phyloP scores from a whole-genome alignment of 2,329 filamentous ascomycete genomes.

The Arthroderma sp. region DNA sequence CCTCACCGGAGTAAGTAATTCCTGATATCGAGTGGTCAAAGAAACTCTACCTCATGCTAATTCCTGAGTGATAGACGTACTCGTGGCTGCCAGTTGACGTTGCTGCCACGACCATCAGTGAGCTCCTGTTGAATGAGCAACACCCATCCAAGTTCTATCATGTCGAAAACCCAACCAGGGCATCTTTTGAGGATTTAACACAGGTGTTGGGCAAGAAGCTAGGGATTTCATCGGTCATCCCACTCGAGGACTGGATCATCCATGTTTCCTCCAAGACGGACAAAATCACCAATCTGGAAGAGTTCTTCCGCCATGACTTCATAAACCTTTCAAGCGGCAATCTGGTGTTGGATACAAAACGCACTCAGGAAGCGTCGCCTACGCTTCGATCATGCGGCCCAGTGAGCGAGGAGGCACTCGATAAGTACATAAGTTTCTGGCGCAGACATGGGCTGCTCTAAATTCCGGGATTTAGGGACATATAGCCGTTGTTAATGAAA shows the following conservation, averaged over 20 bases:
- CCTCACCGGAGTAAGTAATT: not conserved
- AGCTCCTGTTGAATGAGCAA: not conserved
- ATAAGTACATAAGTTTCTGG: too few species aligned
- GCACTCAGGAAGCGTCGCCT: not conserved
- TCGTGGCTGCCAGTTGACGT: not conserved
- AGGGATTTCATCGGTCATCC: not conserved
- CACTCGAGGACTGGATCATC: not conserved
- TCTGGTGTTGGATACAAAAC: not conserved
- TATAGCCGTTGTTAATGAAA: too few species aligned
- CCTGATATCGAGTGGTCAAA: not conserved
- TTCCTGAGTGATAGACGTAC: not conserved
- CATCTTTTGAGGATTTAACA: not conserved
- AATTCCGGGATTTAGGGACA: too few species aligned
- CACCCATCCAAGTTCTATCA: not conserved
- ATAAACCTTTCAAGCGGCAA: not conserved
- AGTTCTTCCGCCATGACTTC: not conserved
- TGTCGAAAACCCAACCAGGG: not conserved
- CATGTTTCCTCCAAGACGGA: not conserved
- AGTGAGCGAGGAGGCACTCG: too few species aligned
- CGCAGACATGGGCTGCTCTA: too few species aligned
- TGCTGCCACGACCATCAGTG: not conserved
- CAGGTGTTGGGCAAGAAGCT: not conserved
- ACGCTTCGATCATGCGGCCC: too few species aligned
- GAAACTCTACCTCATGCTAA: not conserved
- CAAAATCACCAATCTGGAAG: not conserved